phyloP scores from a whole-genome alignment of 306 rosid genomes.

The Biancaea sappan region DNA sequence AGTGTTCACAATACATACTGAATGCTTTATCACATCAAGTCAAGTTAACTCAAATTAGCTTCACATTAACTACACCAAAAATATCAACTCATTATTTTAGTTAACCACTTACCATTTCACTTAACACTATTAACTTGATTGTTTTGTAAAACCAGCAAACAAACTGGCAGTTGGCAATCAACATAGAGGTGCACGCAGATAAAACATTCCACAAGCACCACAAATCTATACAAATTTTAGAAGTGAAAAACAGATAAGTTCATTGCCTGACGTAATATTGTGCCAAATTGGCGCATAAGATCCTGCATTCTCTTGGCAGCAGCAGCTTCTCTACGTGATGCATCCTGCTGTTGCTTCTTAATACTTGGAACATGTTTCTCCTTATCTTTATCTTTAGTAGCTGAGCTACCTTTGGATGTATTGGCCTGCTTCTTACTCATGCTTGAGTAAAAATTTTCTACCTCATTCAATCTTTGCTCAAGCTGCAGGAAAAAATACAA shows the following conservation, averaged over 20 bases:
- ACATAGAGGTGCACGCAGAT: background rate
- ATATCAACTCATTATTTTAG: background rate
- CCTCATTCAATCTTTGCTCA: conserved; percentile 64
- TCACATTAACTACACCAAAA: background rate
- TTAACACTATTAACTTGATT: background rate
- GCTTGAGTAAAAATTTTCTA: conserved; percentile 55
- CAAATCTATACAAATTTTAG: conserved; percentile 9
- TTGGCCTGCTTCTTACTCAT: conserved; percentile 50
- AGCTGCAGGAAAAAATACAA: conserved; percentile 53
- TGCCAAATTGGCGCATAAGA: conserved; percentile 83
- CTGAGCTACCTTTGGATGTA: conserved; percentile 55
- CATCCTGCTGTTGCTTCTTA: conserved; percentile 80
- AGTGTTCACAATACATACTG: background rate
- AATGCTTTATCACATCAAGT: conserved; percentile 4
- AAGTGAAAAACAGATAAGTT: conserved; percentile 9
- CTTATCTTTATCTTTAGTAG: conserved; percentile 65
- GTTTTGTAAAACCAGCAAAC: background rate
- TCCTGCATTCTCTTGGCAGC: conserved; percentile 92
- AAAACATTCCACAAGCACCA: conserved; percentile 22
- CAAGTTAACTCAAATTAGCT: background rate
- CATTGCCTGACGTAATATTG: conserved; percentile 79
- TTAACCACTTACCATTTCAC: background rate
- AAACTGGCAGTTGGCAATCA: background rate
- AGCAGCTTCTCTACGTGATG: conserved; percentile 75
- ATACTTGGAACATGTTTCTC: conserved; percentile 72